These are phyloP conservation scores for Ilyonectria robusta DNA, from an alignment of 2,329 filamentous ascomycete genomes.

Conservation along the genomic window DNA sequence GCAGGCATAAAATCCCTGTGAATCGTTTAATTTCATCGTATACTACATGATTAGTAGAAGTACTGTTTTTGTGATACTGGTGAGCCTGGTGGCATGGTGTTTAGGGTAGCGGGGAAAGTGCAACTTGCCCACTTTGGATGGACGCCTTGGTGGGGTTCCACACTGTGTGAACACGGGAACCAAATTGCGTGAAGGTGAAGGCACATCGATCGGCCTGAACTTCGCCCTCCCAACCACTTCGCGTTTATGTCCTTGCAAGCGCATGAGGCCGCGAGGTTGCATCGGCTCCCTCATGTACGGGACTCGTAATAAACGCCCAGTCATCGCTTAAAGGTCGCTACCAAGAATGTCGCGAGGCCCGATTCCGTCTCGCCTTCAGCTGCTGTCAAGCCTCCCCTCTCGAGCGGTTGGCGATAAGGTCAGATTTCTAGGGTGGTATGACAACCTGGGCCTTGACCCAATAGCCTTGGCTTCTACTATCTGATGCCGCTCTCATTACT, in stretches of 20 bases:
- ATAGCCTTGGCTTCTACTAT: conserved; percentile 16
- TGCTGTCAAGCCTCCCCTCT: conserved; percentile 72
- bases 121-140: background rate
- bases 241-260: background rate
- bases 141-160: background rate
- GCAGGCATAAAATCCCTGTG: no score
- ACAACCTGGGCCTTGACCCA: conserved; percentile 31
- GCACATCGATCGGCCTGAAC: background rate
- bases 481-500: conserved; percentile 37
- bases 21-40: no score
- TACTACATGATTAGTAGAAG: no score
- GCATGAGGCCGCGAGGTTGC: background rate
- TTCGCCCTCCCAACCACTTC: conserved; percentile 5
- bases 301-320: conserved; percentile 7
- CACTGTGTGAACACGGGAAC: conserved; percentile 3
- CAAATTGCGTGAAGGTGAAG: background rate
- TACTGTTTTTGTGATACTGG: no score
- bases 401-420: conserved; percentile 80
- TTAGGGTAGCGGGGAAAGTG: background rate
- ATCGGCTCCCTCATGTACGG: conserved; percentile 25
- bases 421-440: conserved; percentile 92
- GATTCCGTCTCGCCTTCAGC: conserved; percentile 74
- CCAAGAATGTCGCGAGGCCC: conserved; percentile 69
- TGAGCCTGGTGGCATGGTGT: background rate
- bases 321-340: conserved; percentile 10